These are phyloP conservation scores for Dionaea muscipula DNA, from an alignment of 179 eudicot species.

Conservation along the genomic window DNA sequence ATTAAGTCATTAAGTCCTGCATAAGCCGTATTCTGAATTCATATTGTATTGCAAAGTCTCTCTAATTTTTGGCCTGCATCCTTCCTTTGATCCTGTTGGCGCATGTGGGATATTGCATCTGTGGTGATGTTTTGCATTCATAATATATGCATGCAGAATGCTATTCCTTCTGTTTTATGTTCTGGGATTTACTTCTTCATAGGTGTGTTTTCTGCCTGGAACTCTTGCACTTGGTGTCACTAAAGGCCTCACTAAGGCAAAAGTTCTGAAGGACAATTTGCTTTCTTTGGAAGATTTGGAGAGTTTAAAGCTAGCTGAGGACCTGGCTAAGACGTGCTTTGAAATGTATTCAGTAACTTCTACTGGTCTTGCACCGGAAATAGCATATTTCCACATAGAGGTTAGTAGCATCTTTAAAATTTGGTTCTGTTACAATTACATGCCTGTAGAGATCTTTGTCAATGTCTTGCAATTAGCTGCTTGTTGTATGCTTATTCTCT, in stretches of 20 bases:
- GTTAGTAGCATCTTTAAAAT: no score
- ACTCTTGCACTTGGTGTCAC: conserved; percentile 97
- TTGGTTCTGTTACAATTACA: not conserved
- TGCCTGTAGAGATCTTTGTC: not conserved
- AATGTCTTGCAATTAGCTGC: not conserved
- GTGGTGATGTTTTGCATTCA: not conserved
- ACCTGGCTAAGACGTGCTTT: conserved; percentile 72
- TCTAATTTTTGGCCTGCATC: no score
- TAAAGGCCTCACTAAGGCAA: conserved; percentile 63
- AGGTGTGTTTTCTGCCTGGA: conserved; percentile 94
- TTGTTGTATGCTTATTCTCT: not conserved
- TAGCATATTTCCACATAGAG: conserved; percentile 71
- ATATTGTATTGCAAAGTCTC: no score
- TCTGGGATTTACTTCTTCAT: not conserved
- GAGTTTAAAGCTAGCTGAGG: conserved; percentile 84
- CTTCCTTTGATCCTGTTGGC: no score
- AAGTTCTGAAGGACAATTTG: conserved; percentile 54
- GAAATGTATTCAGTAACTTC: conserved; percentile 86
- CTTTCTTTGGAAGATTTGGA: conserved; percentile 65
- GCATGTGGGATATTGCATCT: not conserved
- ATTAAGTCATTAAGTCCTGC: no score
- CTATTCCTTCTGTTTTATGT: not conserved
- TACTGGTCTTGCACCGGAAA: conserved; percentile 93
- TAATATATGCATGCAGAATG: not conserved
- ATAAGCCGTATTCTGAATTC: no score